Conservation (phyloP, 2,329 filamentous ascomycete species). For the Plenodomus biglobosus region DNA sequence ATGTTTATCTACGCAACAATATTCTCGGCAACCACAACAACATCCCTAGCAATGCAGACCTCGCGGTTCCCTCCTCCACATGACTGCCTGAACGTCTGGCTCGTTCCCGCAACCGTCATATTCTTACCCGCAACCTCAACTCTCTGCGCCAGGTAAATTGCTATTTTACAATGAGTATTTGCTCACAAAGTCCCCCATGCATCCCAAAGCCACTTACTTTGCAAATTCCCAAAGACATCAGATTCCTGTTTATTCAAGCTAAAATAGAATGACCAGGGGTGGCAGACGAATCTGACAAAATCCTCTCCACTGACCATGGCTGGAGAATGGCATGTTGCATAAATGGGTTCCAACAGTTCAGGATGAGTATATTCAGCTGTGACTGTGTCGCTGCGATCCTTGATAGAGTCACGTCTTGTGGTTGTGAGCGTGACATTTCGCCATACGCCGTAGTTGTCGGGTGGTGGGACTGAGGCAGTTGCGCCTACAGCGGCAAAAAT, state of each 20-base stretch:
- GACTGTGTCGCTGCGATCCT: neutral
- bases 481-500: neutral
- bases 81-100: neutral
- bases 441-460: neutral
- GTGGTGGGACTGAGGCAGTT: neutral
- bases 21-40: neutral
- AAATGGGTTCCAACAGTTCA: neutral
- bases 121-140: neutral
- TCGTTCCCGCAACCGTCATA: neutral
- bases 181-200: neutral
- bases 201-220: neutral
- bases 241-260: neutral
- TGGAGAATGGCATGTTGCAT: neutral
- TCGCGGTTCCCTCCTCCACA: neutral
- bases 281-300: neutral
- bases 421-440: neutral
- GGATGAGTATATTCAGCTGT: neutral
- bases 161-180: neutral
- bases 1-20: conserved; percentile 64
- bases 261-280: neutral
- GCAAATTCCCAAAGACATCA: neutral
- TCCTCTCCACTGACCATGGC: neutral
- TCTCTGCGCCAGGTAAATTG: neutral
- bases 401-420: neutral
- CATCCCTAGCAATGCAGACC: neutral